Evolutionary conservation across 1,284 basidiomycete genomes (phyloP).

Genomic region (Apiotrichum domesticum): DNA sequence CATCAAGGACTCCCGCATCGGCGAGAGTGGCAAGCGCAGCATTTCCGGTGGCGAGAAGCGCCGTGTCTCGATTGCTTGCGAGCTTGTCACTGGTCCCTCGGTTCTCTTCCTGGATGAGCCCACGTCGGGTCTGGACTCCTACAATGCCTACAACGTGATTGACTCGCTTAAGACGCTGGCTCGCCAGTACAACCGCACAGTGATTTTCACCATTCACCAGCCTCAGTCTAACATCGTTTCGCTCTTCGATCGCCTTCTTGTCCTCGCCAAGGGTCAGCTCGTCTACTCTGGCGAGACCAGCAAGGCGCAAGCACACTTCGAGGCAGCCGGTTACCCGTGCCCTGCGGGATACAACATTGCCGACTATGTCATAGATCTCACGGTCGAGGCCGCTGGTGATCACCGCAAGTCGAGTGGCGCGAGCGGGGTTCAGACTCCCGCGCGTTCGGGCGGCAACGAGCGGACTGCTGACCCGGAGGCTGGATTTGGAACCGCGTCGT

Average conservation of each 20-base stretch:
- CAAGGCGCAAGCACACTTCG: conserved; percentile 74
- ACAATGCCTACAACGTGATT: conserved; percentile 91
- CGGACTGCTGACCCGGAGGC: conserved; percentile 10
- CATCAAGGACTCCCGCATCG: conserved; percentile 85
- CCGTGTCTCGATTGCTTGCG: conserved; percentile 94
- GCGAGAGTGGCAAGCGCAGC: conserved; percentile 68
- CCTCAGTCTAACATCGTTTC: conserved; percentile 97
- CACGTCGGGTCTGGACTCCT: conserved; percentile 88
- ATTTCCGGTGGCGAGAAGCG: conserved; percentile 96
- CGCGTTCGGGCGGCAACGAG: conserved; percentile 15
- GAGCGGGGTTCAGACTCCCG: conserved; percentile 10
- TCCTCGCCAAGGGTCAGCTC: conserved; percentile 75
- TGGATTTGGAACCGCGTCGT: conserved; percentile 2
- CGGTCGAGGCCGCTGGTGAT: conserved; percentile 61
- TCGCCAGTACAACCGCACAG: conserved; percentile 74
- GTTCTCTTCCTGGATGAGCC: conserved; percentile 96
- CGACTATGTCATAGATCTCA: conserved; percentile 88
- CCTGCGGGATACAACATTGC: conserved; percentile 96
- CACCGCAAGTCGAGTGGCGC: conserved; percentile 32
- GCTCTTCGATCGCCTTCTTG: conserved; percentile 82
- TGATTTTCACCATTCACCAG: conserved; percentile 96
- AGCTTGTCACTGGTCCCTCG: conserved; percentile 90
- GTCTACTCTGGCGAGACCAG: conserved; percentile 74
- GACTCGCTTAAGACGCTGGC: conserved; percentile 81
- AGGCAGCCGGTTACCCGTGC: conserved; percentile 70